Conservation (phyloP, 1,284 basidiomycete genomes). For the Heterobasidion annosum region DNA sequence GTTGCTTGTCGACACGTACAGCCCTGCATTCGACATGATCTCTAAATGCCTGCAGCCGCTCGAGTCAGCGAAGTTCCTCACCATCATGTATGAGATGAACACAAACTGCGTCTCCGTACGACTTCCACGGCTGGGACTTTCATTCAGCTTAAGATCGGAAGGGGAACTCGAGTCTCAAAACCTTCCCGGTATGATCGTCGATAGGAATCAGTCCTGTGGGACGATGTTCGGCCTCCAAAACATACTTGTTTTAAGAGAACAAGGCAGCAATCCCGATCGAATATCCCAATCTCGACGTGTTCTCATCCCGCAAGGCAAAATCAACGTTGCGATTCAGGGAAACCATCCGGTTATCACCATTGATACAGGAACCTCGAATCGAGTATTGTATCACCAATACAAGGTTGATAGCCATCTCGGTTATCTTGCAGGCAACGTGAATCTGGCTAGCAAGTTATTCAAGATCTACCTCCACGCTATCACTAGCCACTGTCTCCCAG, state of each 20-base stretch:
- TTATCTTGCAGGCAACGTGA: slow-evolving; percentile 23
- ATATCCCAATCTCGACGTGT: slow-evolving; percentile 18
- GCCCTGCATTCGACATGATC: slow-evolving; percentile 23
- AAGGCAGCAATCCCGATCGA: slow-evolving; percentile 1
- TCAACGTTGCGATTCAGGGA: slow-evolving; percentile 4
- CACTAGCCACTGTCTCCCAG: slow-evolving; percentile 30
- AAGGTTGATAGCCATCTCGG: slow-evolving; percentile 28
- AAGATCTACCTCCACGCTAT: slow-evolving; percentile 36
- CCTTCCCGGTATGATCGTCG: slow-evolving; percentile 25
- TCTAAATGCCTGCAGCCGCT: slow-evolving; percentile 18
- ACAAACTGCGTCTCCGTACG: slow-evolving; percentile 5
- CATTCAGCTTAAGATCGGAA: slow-evolving; percentile 21
- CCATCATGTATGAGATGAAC: background rate
- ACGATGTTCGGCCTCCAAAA: slow-evolving; percentile 30
- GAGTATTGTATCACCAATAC: slow-evolving; percentile 22
- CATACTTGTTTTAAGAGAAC: slow-evolving; percentile 27
- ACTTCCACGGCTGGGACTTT: slow-evolving; percentile 27
- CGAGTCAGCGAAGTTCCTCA: slow-evolving; percentile 17
- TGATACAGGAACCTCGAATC: background rate
- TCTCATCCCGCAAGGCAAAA: slow-evolving; percentile 25
- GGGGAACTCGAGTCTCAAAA: slow-evolving; percentile 23
- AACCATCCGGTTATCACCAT: slow-evolving; percentile 11
- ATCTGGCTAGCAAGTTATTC: slow-evolving; percentile 26
- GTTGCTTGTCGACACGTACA: slow-evolving; percentile 20
- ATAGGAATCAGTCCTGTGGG: slow-evolving; percentile 23